Conservation (phyloP, 768 basidiomycete genomes). For the Kwoniella sp. region DNA sequence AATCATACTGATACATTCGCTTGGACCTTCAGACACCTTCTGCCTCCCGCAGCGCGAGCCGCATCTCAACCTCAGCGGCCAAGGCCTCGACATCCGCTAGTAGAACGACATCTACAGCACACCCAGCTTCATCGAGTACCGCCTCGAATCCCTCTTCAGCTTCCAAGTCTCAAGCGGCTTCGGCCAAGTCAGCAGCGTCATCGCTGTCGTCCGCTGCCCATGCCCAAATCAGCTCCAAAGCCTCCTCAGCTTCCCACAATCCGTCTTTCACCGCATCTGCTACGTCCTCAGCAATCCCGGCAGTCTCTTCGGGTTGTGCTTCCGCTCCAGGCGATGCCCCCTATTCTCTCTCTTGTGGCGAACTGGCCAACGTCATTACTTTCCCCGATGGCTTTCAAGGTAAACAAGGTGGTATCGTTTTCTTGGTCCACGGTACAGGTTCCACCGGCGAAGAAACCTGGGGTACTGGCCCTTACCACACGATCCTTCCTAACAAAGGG, state of each 20-base stretch:
- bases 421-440: slow-evolving; percentile 52
- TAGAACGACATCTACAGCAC: background rate
- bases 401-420: slow-evolving; percentile 41
- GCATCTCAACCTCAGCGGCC: too few species aligned
- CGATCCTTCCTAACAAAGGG: slow-evolving; percentile 39
- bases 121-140: background rate
- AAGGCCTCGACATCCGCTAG: background rate
- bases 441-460: slow-evolving; percentile 42
- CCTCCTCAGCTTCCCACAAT: background rate
- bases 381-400: slow-evolving; percentile 42
- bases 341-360: slow-evolving; percentile 19
- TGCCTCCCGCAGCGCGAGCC: too few species aligned
- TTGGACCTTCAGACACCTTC: too few species aligned
- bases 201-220: background rate
- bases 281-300: background rate
- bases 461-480: slow-evolving; percentile 42
- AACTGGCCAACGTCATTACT: slow-evolving; percentile 31
- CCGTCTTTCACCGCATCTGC: slow-evolving; percentile 2
- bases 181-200: slow-evolving; percentile 4
- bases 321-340: slow-evolving; percentile 24
- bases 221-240: background rate
- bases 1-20: too few species aligned
- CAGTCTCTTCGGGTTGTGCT: slow-evolving; percentile 8
- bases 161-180: too few species aligned
- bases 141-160: background rate